A percentile compares a stretch with the other conserved stretches of the same genome.
Conservation (phyloP, 805 yeast species). For the Kluyveromyces nonfermentans region DNA sequence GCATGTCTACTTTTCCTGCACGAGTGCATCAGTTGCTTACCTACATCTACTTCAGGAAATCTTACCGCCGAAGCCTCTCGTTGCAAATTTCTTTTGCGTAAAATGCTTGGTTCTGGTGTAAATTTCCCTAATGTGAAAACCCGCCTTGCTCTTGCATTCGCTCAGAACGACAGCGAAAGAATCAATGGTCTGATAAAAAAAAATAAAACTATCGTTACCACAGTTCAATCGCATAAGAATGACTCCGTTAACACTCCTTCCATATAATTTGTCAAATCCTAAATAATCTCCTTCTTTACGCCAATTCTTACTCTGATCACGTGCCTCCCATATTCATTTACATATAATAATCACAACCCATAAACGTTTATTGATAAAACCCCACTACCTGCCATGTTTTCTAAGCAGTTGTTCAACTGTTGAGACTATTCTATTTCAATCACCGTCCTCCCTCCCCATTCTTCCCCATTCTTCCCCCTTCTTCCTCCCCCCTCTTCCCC, state of each 20-base stretch:
- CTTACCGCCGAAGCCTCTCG: neutral
- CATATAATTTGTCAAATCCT: too few species aligned
- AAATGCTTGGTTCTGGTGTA: conserved; percentile 38
- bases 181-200: neutral
- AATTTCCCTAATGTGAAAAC: neutral
- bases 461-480: too few species aligned
- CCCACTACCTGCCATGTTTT: too few species aligned
- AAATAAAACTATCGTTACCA: neutral
- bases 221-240: neutral
- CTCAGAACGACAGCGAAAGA: neutral
- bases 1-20: neutral
- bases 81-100: conserved; percentile 37
- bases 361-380: too few species aligned
- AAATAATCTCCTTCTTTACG: neutral
- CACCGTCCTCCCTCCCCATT: too few species aligned
- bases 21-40: conserved; percentile 4
- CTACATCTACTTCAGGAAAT: conserved; percentile 19
- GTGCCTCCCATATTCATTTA: too few species aligned
- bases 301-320: neutral
- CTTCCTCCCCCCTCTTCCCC: neutral
- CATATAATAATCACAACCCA: too few species aligned
- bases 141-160: neutral
- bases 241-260: neutral
- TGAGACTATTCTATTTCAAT: too few species aligned
- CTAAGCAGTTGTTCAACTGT: too few species aligned